Base-by-base conservation (phyloP, 495 filamentous ascomycete genomes). In the Immersiella caudata region DNA sequence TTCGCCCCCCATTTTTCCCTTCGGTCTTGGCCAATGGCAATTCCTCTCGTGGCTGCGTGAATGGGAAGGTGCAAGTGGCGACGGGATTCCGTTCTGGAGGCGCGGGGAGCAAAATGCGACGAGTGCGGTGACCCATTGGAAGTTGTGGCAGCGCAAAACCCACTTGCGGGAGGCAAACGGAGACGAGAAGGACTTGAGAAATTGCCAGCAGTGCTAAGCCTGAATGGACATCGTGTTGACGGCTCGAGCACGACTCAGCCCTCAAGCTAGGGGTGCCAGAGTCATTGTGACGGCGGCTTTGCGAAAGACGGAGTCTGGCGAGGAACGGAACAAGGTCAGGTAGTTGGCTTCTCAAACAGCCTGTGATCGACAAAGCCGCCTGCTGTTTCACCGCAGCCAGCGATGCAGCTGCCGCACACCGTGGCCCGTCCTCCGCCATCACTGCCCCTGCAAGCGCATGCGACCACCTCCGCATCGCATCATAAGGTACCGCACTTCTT, bases 281-380 rank as follows among this genome's bases (percentile, higher is more conserved):
- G 67, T 65, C 50, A 25, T 58, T 62, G 56, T 68, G 65, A 68
- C 62, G 65, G 66, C 65, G 69, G 68, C 65, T 62, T 67, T 63
- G 69, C 36, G 1, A 46, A 20, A n/a, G 36, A 12, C 33, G 35
- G 14, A 26, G 18, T 29, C 16, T n/a, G 25, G 20, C 52, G 52
- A 24, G 14, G 56, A 20, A n/a, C 24, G 18, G 18, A 18, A 36
- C 55, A 59, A 60, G 25, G 35, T 54, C 29, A 33, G 29, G 29
- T 33, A 33, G 29, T 3, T 50, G 55, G 40, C 36, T 60, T 60
- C 65, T 61, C 64, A 67, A 63, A 68, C 21, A 56, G 62, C 71
- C 71, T 63, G 68, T 73, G 71, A 70, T 67, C 62, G 68, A 52
- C 68, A 63, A 56, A 27, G 63, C 12, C 20, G 64, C 22, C 52